Evolutionary conservation across 306 rosid species (phyloP), one percentile per base, ranked within the genome.

Genomic region (Cicer arietinum): DNA sequence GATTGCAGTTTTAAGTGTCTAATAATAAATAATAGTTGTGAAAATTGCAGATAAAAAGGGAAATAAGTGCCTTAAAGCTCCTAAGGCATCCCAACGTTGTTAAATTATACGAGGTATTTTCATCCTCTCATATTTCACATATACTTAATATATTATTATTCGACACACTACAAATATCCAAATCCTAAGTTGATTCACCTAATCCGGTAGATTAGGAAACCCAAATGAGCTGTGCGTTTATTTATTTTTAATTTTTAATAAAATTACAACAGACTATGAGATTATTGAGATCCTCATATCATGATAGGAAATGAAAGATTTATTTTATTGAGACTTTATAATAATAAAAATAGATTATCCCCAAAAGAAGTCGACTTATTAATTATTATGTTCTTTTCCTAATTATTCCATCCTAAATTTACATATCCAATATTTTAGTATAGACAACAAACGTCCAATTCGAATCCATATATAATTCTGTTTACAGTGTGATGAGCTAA

Each of bases 21-120:
- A 25, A 58, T 58, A 40, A 35, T 7, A 13, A 35, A 60, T 13
- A 14, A 40, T 11, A 30, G 18, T 25, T 35, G 67, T 60, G 50
- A 52, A 59, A 79, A 30, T 84, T 81, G 88, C 93, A 94, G 99
- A 92, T 94, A 73, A 91, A 92, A 90, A 88, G 97, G 73, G 99
- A 94, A 77, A 94, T 94, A 35, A 79, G 74, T 13, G 86, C 97
- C 69, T 84, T 90, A 69, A 94, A 92, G 85, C 91, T 90, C n/a
- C 91, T 94, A 42, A 82, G 84, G 52, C 99, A 94, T 85, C 97
- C 96, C 2, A 94, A 90, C 17, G 88, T 94, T 5, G 96, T 94
- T 60, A 83, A 94, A 83, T 80, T 94, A 46, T 80, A 84, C 16
- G 99, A 94, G 99, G 97, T 91, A 51, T 13, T n/a, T 52, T 5